phyloP scores from a whole-genome alignment of 495 filamentous ascomycete genomes.

The Xylaria venustula region DNA sequence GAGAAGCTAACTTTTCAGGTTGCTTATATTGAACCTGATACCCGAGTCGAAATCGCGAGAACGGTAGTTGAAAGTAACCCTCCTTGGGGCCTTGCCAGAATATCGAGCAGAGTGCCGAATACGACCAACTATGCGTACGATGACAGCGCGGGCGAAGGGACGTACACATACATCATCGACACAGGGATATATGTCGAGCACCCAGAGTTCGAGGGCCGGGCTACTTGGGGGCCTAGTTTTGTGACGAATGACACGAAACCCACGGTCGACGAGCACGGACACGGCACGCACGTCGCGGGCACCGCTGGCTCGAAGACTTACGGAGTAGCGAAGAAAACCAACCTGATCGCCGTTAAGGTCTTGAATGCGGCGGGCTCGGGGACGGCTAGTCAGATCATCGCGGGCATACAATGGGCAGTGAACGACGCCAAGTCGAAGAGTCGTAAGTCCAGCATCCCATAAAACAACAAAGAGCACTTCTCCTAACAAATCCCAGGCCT shows the following conservation, averaged over 20 bases:
- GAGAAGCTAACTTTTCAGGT: constrained; percentile 9
- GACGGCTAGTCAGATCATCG: constrained; percentile 42
- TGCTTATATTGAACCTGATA: constrained; percentile 27
- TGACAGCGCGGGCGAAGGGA: constrained; percentile 39
- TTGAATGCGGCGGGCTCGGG: constrained; percentile 40
- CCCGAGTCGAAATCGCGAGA: constrained; percentile 17
- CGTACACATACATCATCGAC: constrained; percentile 47
- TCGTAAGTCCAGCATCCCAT: constrained; percentile 6
- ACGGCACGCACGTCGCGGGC: constrained; percentile 38
- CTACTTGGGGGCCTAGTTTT: constrained; percentile 47
- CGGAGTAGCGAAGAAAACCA: constrained; percentile 36
- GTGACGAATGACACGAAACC: constrained; percentile 23
- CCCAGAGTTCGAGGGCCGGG: constrained; percentile 52
- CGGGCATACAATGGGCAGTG: constrained; percentile 49
- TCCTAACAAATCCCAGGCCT: constrained; percentile 14
- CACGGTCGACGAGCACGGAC: constrained; percentile 39
- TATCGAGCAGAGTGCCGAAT: constrained; percentile 34
- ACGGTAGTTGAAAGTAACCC: constrained; percentile 28
- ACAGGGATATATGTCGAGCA: constrained; percentile 49
- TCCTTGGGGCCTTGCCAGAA: constrained; percentile 45
- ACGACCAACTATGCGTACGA: constrained; percentile 44
- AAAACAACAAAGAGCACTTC: neutral
- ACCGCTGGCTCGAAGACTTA: constrained; percentile 31
- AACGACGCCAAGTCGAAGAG: constrained; percentile 31
- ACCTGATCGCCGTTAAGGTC: constrained; percentile 36